Conservation (phyloP, 306 rosid species). For the Biancaea sappan region DNA sequence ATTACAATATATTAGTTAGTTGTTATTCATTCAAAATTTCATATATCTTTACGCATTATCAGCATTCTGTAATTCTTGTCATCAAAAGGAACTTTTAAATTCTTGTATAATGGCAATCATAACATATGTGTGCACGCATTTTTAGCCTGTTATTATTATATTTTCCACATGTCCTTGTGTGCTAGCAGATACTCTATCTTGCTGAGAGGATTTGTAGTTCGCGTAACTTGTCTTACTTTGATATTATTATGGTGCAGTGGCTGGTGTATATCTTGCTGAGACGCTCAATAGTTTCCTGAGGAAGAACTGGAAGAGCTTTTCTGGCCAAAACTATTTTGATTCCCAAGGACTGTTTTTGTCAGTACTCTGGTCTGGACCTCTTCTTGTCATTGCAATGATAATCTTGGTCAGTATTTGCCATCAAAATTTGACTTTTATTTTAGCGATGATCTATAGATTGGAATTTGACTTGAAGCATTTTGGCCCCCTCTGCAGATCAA, state of each 20-base stretch:
- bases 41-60: not conserved
- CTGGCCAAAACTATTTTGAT: constrained; percentile 91
- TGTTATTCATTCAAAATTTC: not conserved
- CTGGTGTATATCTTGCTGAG: constrained; percentile 91
- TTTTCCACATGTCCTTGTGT: constrained; percentile 15
- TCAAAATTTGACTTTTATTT: not conserved
- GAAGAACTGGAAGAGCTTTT: constrained; percentile 79
- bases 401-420: constrained; percentile 70
- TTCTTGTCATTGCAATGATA: constrained; percentile 77
- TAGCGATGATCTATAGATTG: not conserved
- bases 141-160: not conserved
- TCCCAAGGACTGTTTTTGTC: constrained; percentile 80
- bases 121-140: not conserved
- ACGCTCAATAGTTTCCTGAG: constrained; percentile 58
- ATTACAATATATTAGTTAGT: not conserved
- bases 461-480: constrained; percentile 28
- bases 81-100: not conserved
- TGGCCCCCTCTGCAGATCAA: constrained; percentile 64
- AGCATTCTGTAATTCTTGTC: not conserved
- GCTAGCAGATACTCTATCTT: constrained; percentile 9
- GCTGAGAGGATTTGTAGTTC: constrained; percentile 12
- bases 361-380: constrained; percentile 92
- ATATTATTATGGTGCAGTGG: constrained; percentile 62
- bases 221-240: constrained; percentile 25
- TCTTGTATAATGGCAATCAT: not conserved